Evolutionary conservation across 257 asterid genomes (phyloP).

Genomic region (Pogostemon cablin): DNA sequence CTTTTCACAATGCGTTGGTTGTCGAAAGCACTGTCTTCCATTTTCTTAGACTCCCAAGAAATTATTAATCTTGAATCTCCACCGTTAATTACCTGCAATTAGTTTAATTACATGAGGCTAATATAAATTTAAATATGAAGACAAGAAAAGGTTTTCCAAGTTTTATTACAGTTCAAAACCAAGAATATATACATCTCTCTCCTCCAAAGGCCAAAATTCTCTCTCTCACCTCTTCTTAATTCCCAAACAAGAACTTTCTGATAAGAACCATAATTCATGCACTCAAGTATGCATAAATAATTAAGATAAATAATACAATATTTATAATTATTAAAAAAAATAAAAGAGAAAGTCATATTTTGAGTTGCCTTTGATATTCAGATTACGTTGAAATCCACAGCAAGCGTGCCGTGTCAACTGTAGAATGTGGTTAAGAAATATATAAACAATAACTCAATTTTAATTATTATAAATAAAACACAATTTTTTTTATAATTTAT

Average conservation of each 20-base stretch:
- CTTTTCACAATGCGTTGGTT: conserved; percentile 39
- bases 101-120: not conserved
- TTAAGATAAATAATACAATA: not conserved
- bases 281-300: not conserved
- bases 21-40: conserved; percentile 33
- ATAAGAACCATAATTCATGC: not conserved
- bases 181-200: no score
- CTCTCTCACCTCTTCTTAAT: no score
- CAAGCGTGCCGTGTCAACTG: conserved; percentile 43
- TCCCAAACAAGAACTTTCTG: not conserved
- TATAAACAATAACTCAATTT: conserved; percentile 2
- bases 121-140: not conserved
- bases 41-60: conserved; percentile 28
- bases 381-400: conserved; percentile 40
- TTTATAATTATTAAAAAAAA: not conserved
- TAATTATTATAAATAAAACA: not conserved
- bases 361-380: conserved; percentile 34
- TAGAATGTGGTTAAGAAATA: not conserved
- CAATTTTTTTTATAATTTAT: no score
- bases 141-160: not conserved
- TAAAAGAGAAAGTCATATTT: conserved; percentile 26
- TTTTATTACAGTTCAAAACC: not conserved
- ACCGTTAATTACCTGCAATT: conserved; percentile 19
- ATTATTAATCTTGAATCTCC: not conserved
- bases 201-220: no score